These are phyloP conservation scores for Clathrospora elynae DNA, from an alignment of 2,329 filamentous ascomycete genomes.

Conservation along the genomic window DNA sequence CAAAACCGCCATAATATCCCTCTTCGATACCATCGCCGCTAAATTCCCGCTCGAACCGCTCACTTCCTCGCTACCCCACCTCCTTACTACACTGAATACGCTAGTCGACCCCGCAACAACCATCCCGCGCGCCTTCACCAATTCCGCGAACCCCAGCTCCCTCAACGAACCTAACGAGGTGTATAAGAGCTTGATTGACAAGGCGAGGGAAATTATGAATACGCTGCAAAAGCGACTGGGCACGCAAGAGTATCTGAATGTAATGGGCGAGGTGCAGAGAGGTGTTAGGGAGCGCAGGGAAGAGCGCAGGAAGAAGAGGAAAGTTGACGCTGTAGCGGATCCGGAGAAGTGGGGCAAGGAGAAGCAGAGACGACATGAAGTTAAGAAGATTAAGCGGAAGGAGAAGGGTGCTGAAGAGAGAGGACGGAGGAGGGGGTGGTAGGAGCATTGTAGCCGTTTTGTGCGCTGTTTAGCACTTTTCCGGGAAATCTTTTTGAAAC, in stretches of 20 bases:
- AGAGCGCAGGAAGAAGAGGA: conserved; percentile 79
- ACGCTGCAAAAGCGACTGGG: conserved; percentile 84
- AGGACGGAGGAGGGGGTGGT: conserved; percentile 73
- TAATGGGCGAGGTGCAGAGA: conserved; percentile 73
- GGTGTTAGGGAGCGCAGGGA: conserved; percentile 73
- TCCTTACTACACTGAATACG: conserved; percentile 75
- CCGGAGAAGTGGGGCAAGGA: conserved; percentile 77
- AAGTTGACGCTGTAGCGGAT: conserved; percentile 81
- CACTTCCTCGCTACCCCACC: conserved; percentile 64
- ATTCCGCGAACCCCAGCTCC: conserved; percentile 71
- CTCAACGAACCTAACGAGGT: conserved; percentile 52
- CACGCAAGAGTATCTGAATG: conserved; percentile 75
- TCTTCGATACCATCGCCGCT: conserved; percentile 71
- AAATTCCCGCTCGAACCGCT: conserved; percentile 65
- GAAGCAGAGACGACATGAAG: conserved; percentile 76
- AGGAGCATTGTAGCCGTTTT: too few relatives aligned
- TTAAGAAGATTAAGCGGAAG: conserved; percentile 61
- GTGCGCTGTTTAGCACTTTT: too few relatives aligned
- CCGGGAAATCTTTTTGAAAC: too few relatives aligned
- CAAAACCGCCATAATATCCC: conserved; percentile 75
- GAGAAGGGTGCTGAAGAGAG: conserved; percentile 75
- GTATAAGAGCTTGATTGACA: conserved; percentile 73
- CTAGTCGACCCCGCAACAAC: conserved; percentile 81
- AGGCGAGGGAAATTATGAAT: conserved; percentile 78
- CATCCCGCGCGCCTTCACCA: conserved; percentile 67